These are phyloP conservation scores for Ustilaginoidea virens DNA, from an alignment of 2,329 filamentous ascomycete species.

Conservation along the genomic window DNA sequence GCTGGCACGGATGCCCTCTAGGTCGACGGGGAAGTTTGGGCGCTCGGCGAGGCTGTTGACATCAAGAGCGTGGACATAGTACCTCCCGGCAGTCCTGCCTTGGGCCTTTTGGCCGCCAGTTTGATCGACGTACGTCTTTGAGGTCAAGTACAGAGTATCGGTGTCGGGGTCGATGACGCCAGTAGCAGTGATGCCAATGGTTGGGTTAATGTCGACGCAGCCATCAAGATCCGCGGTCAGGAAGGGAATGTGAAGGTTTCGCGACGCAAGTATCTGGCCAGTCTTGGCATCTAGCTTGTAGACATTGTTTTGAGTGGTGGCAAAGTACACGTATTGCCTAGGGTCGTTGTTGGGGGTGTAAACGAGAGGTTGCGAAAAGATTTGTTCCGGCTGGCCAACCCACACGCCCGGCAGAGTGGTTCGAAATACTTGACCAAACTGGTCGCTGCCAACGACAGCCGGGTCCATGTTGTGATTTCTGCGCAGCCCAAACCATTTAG, in stretches of 20 bases:
- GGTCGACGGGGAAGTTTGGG: constrained; percentile 28
- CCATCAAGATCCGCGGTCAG: constrained; percentile 29
- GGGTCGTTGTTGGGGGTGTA: constrained; percentile 30
- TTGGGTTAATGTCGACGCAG: constrained; percentile 32
- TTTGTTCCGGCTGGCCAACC: constrained; percentile 30
- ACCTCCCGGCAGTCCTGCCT: constrained; percentile 18
- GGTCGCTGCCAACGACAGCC: constrained; percentile 34
- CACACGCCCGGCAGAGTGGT: constrained; percentile 36
- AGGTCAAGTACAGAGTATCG: constrained; percentile 26
- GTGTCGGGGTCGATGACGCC: constrained; percentile 29
- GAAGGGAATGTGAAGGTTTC: constrained; percentile 34
- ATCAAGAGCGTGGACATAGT: constrained; percentile 22
- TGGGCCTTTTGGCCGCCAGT: constrained; percentile 13
- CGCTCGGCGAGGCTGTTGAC: constrained; percentile 21
- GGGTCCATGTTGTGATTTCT: constrained; percentile 50
- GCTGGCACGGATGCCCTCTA: constrained; percentile 29
- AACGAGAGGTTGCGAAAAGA: constrained; percentile 33
- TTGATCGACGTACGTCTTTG: constrained; percentile 26
- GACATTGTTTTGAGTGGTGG: constrained; percentile 42
- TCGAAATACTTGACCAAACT: constrained; percentile 40
- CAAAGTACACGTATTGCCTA: constrained; percentile 37
- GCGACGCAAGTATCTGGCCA: constrained; percentile 29
- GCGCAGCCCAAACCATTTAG: neutral
- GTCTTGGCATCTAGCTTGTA: constrained; percentile 41
- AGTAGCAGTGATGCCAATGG: constrained; percentile 28